A percentile compares a stretch with the other conserved stretches of the same genome.
These are phyloP conservation scores for Cryptococcus neoformans DNA, from an alignment of 1,284 basidiomycete genomes.

Conservation along the genomic window DNA sequence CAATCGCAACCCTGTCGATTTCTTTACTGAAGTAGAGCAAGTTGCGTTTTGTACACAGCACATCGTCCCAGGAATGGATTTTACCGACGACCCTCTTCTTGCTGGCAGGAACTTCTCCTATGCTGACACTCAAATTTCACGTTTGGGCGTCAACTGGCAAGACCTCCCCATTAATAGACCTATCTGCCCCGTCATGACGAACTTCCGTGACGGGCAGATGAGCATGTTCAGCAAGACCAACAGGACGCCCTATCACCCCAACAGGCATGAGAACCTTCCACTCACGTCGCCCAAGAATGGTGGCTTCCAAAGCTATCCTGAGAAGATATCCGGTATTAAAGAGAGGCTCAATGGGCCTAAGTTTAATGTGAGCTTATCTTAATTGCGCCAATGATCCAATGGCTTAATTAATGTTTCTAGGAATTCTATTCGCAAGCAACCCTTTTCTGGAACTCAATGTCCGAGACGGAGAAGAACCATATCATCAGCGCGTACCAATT, in stretches of 20 bases:
- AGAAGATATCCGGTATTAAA: conserved; percentile 60
- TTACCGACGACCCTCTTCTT: conserved; percentile 76
- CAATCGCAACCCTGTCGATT: conserved; percentile 60
- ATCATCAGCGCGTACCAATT: conserved; percentile 66
- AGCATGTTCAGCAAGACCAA: conserved; percentile 59
- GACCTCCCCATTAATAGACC: conserved; percentile 75
- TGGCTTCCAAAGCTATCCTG: conserved; percentile 55
- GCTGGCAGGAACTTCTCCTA: conserved; percentile 81
- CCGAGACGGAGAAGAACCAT: conserved; percentile 63
- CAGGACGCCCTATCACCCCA: conserved; percentile 64
- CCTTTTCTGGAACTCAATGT: conserved; percentile 72
- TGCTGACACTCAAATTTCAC: conserved; percentile 71
- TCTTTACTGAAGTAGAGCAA: conserved; percentile 78
- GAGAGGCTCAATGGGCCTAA: conserved; percentile 65
- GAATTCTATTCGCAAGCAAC: conserved; percentile 49
- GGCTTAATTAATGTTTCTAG: conserved; percentile 48
- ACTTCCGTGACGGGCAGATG: conserved; percentile 68
- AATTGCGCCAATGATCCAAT: neutral
- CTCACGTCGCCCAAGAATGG: conserved; percentile 51
- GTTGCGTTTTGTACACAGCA: conserved; percentile 76
- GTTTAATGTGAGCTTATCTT: conserved; percentile 57
- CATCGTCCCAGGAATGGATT: conserved; percentile 74
- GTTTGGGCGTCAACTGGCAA: conserved; percentile 60
- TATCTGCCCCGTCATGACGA: conserved; percentile 72
- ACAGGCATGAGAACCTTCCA: conserved; percentile 58